phyloP scores from a whole-genome alignment of 768 basidiomycete genomes.

The Udeniomyces megalosporus region DNA sequence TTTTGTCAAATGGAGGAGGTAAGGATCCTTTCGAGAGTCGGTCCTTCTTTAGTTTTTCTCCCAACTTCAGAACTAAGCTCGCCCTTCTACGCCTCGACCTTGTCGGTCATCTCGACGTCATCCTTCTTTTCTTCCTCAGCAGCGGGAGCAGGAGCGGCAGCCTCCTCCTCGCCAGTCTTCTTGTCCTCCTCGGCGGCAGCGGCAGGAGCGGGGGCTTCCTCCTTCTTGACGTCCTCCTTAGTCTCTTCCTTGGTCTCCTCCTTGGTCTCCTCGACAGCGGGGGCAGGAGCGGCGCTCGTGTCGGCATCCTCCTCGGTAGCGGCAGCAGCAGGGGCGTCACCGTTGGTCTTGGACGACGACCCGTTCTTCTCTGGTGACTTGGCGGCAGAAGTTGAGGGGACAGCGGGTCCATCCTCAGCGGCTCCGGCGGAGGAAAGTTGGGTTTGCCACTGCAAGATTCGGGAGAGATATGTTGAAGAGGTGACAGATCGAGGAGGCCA shows the following conservation, averaged over 20 bases:
- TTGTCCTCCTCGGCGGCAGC: neutral
- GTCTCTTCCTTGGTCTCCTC: no score
- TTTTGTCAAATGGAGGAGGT: neutral
- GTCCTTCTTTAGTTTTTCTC: no score
- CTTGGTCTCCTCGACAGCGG: no score
- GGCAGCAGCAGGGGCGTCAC: neutral
- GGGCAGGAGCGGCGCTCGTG: neutral
- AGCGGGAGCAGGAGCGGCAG: no score
- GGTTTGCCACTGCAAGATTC: conserved; percentile 9
- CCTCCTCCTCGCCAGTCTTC: neutral
- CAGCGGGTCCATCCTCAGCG: conserved; percentile 5
- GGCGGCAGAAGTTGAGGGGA: neutral
- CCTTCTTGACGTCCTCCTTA: conserved; percentile 1
- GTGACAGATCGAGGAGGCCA: neutral
- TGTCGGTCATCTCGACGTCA: no score
- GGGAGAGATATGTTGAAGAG: neutral
- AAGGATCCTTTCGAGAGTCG: neutral
- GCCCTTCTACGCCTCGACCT: neutral
- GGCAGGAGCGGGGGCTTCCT: neutral
- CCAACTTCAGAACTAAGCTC: neutral
- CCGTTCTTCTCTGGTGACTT: neutral
- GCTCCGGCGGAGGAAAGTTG: conserved; percentile 11
- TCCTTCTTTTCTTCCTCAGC: no score
- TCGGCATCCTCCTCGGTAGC: neutral
- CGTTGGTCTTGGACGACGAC: conserved; percentile 29